These are phyloP conservation scores for Teunomyces cretensis DNA, from an alignment of 805 yeast genomes.

Conservation along the genomic window DNA sequence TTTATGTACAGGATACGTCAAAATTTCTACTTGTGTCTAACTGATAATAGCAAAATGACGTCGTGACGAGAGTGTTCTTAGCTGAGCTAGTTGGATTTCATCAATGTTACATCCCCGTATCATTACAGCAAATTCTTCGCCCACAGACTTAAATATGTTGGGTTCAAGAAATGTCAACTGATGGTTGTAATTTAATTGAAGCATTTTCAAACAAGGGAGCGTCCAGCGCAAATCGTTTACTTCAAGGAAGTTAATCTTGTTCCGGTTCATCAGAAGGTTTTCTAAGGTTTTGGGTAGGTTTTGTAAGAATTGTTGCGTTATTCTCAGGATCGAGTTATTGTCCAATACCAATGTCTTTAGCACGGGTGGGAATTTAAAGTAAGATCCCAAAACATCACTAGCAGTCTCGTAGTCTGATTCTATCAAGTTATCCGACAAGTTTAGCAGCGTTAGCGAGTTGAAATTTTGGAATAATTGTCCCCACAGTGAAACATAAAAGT, in stretches of 20 bases:
- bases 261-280: slow-evolving; percentile 21
- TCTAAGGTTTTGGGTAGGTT: slow-evolving; percentile 30
- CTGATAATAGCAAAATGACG: neutral
- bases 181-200: slow-evolving; percentile 10
- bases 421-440: slow-evolving; percentile 26
- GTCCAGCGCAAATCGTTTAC: neutral
- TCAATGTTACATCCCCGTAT: neutral
- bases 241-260: slow-evolving; percentile 10
- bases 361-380: slow-evolving; percentile 24
- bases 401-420: slow-evolving; percentile 12
- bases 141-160: slow-evolving; percentile 2
- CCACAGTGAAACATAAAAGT: slow-evolving; percentile 32
- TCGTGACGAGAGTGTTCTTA: neutral
- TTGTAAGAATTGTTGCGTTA: slow-evolving; percentile 18
- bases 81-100: neutral
- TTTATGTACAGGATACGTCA: slow-evolving; percentile 1
- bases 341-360: slow-evolving; percentile 24
- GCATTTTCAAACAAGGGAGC: neutral
- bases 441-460: slow-evolving; percentile 16
- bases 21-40: neutral
- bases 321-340: slow-evolving; percentile 20
- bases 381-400: slow-evolving; percentile 18
- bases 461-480: slow-evolving; percentile 26
- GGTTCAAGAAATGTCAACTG: slow-evolving; percentile 10
- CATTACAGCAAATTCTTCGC: neutral